A percentile compares a stretch with the other conserved stretches of the same genome.
Evolutionary conservation across 768 basidiomycete species (phyloP).

Genomic region (Leccinellum rugosiceps): DNA sequence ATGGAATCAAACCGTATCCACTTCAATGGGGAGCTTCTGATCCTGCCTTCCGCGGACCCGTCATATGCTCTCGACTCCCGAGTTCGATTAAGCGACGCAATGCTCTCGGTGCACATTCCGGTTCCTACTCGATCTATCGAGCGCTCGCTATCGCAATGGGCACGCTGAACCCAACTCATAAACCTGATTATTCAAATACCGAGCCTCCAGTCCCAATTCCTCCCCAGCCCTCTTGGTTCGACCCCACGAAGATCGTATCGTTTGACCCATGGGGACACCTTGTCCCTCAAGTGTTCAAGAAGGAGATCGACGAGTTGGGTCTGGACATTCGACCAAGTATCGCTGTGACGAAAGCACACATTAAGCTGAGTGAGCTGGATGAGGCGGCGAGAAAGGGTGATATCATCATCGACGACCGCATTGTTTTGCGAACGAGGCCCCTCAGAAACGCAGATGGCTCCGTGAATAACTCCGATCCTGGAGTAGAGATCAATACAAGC

Average conservation of each 20-base stretch:
- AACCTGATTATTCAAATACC: slow-evolving; percentile 78
- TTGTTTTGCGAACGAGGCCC: slow-evolving; percentile 70
- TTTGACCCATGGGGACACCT: slow-evolving; percentile 95
- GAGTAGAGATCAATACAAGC: slow-evolving; percentile 83
- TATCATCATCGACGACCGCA: slow-evolving; percentile 73
- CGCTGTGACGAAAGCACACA: slow-evolving; percentile 87
- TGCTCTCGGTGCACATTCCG: slow-evolving; percentile 90
- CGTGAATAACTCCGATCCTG: slow-evolving; percentile 54
- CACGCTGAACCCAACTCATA: slow-evolving; percentile 71
- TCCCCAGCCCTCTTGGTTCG: slow-evolving; percentile 74
- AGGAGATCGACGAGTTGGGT: slow-evolving; percentile 58
- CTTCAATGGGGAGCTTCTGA: slow-evolving; percentile 78
- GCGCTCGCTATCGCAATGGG: slow-evolving; percentile 92
- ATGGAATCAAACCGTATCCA: slow-evolving; percentile 77
- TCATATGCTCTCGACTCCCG: slow-evolving; percentile 84
- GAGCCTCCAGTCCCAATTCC: slow-evolving; percentile 83
- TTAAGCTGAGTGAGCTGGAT: slow-evolving; percentile 94
- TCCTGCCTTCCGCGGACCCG: slow-evolving; percentile 70
- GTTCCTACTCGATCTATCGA: slow-evolving; percentile 93
- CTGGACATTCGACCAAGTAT: slow-evolving; percentile 91
- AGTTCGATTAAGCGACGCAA: slow-evolving; percentile 87
- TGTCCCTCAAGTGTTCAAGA: slow-evolving; percentile 66
- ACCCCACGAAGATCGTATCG: slow-evolving; percentile 78
- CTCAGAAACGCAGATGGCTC: slow-evolving; percentile 63
- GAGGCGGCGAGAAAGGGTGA: slow-evolving; percentile 71